These are phyloP conservation scores for Pseudogymnoascus sp. DNA, from an alignment of 2,329 filamentous ascomycete genomes.

Conservation along the genomic window DNA sequence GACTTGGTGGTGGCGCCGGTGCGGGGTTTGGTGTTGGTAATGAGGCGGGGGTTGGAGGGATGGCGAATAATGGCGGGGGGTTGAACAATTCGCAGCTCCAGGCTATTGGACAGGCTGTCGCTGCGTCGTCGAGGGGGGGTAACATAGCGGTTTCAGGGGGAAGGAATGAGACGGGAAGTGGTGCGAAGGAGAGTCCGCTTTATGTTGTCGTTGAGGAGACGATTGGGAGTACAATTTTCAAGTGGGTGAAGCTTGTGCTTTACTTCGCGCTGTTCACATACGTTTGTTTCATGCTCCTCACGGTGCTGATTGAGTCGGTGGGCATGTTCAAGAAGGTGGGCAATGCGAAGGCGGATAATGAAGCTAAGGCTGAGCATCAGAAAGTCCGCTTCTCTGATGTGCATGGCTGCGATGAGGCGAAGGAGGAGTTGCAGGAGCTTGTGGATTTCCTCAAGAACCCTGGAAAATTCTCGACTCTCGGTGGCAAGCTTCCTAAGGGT, in stretches of 20 bases:
- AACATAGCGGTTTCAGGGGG: slow-evolving; percentile 46
- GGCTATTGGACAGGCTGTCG: slow-evolving; percentile 73
- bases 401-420: slow-evolving; percentile 95
- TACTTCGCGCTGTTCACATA: slow-evolving; percentile 74
- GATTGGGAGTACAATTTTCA: slow-evolving; percentile 67
- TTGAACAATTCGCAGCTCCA: slow-evolving; percentile 58
- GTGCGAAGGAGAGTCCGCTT: slow-evolving; percentile 74
- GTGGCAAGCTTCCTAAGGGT: slow-evolving; percentile 94
- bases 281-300: slow-evolving; percentile 67
- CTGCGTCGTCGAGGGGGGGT: slow-evolving; percentile 59
- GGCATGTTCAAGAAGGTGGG: slow-evolving; percentile 72
- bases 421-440: slow-evolving; percentile 93
- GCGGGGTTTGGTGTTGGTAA: slow-evolving; percentile 19
- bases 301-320: slow-evolving; percentile 72
- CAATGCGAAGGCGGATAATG: slow-evolving; percentile 55
- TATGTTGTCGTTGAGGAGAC: slow-evolving; percentile 95
- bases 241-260: slow-evolving; percentile 81
- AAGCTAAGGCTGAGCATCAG: slow-evolving; percentile 88
- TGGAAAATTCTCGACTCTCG: slow-evolving; percentile 84
- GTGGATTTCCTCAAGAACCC: slow-evolving; percentile 94
- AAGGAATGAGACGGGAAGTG: slow-evolving; percentile 45
- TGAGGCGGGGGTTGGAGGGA: slow-evolving; percentile 13
- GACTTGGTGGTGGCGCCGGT: slow-evolving; percentile 44
- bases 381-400: slow-evolving; percentile 87
- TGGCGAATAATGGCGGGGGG: slow-evolving; percentile 26